Conservation (phyloP, 2,329 filamentous ascomycete species). For the Penicillium sp. region DNA sequence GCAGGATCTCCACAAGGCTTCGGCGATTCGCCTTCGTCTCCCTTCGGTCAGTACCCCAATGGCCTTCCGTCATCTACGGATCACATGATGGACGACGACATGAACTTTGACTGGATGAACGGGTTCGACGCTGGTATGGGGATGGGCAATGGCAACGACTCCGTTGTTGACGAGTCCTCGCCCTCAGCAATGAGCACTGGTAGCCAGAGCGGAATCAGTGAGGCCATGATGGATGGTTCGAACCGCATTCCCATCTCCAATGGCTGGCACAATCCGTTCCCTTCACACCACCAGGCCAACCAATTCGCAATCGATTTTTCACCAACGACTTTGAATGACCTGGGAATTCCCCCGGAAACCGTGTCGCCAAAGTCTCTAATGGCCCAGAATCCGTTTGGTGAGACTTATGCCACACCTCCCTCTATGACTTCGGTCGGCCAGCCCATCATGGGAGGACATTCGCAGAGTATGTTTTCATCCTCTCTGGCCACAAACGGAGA, state of each 20-base stretch:
- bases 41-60: constrained; percentile 46
- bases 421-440: constrained; percentile 71
- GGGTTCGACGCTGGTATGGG: constrained; percentile 75
- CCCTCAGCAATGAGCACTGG: constrained; percentile 94
- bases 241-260: constrained; percentile 58
- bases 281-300: constrained; percentile 63
- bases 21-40: constrained; percentile 41
- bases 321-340: constrained; percentile 69
- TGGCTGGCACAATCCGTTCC: constrained; percentile 66
- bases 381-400: constrained; percentile 64
- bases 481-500: constrained; percentile 44
- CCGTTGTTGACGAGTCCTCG: constrained; percentile 85
- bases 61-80: constrained; percentile 54
- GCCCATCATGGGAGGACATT: constrained; percentile 63
- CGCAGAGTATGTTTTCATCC: constrained; percentile 50
- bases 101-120: constrained; percentile 78
- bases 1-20: constrained; percentile 65
- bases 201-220: constrained; percentile 74
- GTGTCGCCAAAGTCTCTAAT: constrained; percentile 72
- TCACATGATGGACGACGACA: constrained; percentile 63
- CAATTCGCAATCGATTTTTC: constrained; percentile 73
- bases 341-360: constrained; percentile 65
- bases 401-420: constrained; percentile 74
- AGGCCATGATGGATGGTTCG: constrained; percentile 78
- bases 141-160: constrained; percentile 67